Percentiles rank a stretch among this genome's conserved stretches.
Conservation (phyloP, 2,329 filamentous ascomycete species). For the Beauveria brongniartii region DNA sequence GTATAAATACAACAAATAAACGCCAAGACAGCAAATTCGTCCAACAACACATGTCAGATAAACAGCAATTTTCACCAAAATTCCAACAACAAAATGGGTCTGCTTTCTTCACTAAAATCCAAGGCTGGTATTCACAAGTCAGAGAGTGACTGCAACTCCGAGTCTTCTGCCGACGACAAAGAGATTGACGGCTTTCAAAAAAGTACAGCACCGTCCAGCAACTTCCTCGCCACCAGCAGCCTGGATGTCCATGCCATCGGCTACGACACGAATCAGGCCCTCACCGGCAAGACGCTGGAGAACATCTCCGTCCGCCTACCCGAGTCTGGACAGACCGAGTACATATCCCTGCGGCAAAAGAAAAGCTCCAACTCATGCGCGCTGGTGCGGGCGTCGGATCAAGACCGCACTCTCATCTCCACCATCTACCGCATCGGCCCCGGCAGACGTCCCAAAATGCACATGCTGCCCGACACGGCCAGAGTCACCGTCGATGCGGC, state of each 20-base stretch:
- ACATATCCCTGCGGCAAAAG: slow-evolving; percentile 16
- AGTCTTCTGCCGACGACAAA: slow-evolving; percentile 1
- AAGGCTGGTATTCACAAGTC: not conserved
- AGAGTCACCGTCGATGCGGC: slow-evolving; percentile 15
- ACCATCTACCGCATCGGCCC: slow-evolving; percentile 19
- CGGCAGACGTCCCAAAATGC: slow-evolving; percentile 15
- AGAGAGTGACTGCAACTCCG: not conserved
- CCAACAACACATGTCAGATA: no score
- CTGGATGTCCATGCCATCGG: slow-evolving; percentile 8
- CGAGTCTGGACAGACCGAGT: slow-evolving; percentile 10
- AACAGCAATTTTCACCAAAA: not conserved
- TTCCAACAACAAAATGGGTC: not conserved
- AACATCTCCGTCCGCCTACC: slow-evolving; percentile 9
- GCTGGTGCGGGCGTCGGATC: slow-evolving; percentile 14
- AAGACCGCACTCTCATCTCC: slow-evolving; percentile 14
- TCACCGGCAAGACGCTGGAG: slow-evolving; percentile 7
- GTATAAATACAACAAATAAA: not conserved
- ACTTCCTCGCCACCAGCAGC: slow-evolving; percentile 7
- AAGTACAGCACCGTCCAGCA: not conserved
- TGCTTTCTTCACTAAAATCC: not conserved
- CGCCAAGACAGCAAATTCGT: not conserved
- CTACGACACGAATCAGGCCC: slow-evolving; percentile 10
- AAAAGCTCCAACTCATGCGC: slow-evolving; percentile 18
- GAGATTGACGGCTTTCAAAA: not conserved
- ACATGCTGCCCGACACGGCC: slow-evolving; percentile 9